Conservation (phyloP, 2,329 filamentous ascomycete species). For the Fusarium goolgardi region DNA sequence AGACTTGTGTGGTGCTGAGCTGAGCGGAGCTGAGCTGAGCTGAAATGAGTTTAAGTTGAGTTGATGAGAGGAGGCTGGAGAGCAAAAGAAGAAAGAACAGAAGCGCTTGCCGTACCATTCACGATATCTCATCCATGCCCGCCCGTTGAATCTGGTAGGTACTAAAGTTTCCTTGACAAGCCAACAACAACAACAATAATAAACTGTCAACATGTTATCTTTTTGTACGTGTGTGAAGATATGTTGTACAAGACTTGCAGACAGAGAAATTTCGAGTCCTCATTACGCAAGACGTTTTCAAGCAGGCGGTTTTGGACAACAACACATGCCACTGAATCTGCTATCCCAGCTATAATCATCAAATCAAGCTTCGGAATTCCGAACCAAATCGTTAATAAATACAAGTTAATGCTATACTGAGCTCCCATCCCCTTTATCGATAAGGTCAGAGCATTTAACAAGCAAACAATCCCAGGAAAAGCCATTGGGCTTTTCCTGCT, state of each 20-base stretch:
- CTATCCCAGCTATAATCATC: not conserved
- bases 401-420: not conserved
- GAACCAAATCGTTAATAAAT: not conserved
- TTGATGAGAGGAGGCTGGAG: constrained; percentile 7
- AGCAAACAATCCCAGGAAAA: not conserved
- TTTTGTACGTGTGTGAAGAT: not conserved
- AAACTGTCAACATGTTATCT: not conserved
- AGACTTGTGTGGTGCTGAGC: not conserved
- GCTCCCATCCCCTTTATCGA: not conserved
- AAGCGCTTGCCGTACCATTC: not conserved
- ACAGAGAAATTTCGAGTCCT: not conserved
- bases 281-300: not conserved
- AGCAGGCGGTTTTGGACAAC: not conserved
- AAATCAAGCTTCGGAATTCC: not conserved
- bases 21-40: not conserved
- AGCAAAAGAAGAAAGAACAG: not conserved
- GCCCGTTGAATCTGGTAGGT: not conserved
- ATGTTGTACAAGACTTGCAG: not conserved
- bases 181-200: not conserved
- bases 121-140: not conserved
- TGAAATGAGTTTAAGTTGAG: not conserved
- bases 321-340: not conserved
- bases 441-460: not conserved
- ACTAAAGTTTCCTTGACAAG: not conserved
- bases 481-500: not conserved